Conservation (phyloP, 208 protist genomes). For the Leishmania major region DNA sequence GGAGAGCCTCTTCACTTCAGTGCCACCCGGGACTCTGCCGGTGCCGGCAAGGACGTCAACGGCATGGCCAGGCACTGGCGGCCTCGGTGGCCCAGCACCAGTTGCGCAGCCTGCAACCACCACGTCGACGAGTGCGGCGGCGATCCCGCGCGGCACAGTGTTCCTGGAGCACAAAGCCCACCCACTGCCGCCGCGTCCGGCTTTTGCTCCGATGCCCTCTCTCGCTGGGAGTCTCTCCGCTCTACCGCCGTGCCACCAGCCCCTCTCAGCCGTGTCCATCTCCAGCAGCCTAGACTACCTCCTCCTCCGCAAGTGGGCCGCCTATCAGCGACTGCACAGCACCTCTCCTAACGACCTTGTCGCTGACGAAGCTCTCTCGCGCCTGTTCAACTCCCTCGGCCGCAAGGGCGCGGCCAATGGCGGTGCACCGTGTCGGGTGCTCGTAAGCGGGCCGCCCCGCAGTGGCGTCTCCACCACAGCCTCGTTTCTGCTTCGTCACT, state of each 20-base stretch:
- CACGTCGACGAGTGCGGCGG: not conserved
- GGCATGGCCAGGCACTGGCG: not conserved
- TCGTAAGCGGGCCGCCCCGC: conserved; percentile 63
- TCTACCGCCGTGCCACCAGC: conserved; percentile 3
- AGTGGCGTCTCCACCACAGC: conserved; percentile 71
- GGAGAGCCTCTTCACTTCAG: not conserved
- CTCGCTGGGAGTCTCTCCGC: no score
- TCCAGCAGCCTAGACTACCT: conserved; percentile 31
- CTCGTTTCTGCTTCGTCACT: conserved; percentile 35
- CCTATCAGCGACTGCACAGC: conserved; percentile 27
- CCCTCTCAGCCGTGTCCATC: conserved; percentile 17
- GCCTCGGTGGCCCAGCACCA: not conserved
- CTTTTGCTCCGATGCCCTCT: conserved; percentile 4
- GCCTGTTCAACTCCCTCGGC: not conserved
- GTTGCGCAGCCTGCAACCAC: not conserved
- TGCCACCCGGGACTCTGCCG: not conserved
- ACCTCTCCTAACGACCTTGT: conserved; percentile 21
- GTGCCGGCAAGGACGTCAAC: not conserved
- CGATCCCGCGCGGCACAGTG: conserved; percentile 24
- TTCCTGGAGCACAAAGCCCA: conserved; percentile 11
- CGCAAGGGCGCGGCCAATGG: not conserved
- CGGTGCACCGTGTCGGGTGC: conserved; percentile 27
- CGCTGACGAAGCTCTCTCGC: conserved; percentile 26
- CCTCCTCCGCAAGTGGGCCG: conserved; percentile 37
- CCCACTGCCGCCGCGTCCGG: conserved; percentile 24